Evolutionary conservation across 148 eudicot genomes (phyloP).

Genomic region (Silene latifolia): DNA sequence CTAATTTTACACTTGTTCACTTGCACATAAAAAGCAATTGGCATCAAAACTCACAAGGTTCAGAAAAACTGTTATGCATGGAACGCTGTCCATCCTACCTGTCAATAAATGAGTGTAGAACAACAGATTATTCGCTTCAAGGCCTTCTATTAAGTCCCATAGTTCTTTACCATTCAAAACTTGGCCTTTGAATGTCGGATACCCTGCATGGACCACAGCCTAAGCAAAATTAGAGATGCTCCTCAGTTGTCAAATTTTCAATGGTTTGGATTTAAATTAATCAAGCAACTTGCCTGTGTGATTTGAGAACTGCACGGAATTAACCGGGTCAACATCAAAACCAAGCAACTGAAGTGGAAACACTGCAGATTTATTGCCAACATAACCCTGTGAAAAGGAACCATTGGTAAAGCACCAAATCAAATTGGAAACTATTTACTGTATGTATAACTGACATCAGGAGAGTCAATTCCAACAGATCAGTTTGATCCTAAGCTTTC

Average conservation of each 20-base stretch:
- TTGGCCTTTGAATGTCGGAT: slow-evolving; percentile 94
- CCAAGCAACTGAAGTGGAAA: slow-evolving; percentile 95
- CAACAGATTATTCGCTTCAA: slow-evolving; percentile 72
- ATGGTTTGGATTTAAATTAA: slow-evolving; percentile 10
- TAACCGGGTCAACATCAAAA: slow-evolving; percentile 91
- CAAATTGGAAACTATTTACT: background rate
- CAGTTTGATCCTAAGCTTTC: no score
- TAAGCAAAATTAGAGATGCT: slow-evolving; percentile 16
- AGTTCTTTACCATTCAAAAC: slow-evolving; percentile 84
- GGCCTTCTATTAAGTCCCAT: slow-evolving; percentile 88
- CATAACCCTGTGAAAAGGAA: slow-evolving; percentile 62
- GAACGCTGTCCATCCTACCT: slow-evolving; percentile 37
- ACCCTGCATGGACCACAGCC: slow-evolving; percentile 55
- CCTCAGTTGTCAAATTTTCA: background rate
- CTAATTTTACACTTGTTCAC: background rate
- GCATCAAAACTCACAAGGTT: background rate
- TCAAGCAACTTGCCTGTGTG: slow-evolving; percentile 89
- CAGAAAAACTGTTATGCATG: background rate
- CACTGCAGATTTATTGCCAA: slow-evolving; percentile 96
- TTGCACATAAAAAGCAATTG: background rate
- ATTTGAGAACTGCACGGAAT: slow-evolving; percentile 96
- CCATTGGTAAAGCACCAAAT: background rate
- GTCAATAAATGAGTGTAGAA: slow-evolving; percentile 95
- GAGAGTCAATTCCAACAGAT: no score
- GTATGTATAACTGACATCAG: no score